Conservation (phyloP, 352 stramenopile genomes). For the Phytophthora brassicae region DNA sequence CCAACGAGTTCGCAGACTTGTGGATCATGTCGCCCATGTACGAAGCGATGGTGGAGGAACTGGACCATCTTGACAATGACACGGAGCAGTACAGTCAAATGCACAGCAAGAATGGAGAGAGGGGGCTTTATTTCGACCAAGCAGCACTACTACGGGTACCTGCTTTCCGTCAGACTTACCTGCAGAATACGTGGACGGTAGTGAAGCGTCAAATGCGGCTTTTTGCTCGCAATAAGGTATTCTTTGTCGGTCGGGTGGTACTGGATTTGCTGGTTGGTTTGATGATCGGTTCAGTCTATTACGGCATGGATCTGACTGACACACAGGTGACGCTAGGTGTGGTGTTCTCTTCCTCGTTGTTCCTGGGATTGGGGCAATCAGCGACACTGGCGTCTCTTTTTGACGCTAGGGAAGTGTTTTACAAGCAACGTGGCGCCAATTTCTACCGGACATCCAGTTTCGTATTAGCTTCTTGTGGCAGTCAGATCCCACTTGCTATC, state of each 20-base stretch:
- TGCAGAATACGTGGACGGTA: conserved; percentile 38
- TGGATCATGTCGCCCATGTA: conserved; percentile 51
- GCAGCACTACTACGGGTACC: conserved; percentile 43
- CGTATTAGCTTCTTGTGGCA: conserved; percentile 46
- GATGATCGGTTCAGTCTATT: conserved; percentile 46
- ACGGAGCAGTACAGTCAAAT: conserved; percentile 21
- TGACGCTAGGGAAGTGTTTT: conserved; percentile 63
- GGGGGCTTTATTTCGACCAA: conserved; percentile 33
- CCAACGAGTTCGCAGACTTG: conserved; percentile 43
- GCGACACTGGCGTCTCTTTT: conserved; percentile 63
- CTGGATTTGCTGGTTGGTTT: conserved; percentile 40
- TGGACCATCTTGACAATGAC: conserved; percentile 33
- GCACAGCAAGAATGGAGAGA: conserved; percentile 24
- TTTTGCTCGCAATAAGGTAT: conserved; percentile 39
- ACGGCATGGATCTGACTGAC: conserved; percentile 35
- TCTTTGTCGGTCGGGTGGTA: conserved; percentile 36
- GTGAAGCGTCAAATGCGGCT: conserved; percentile 42
- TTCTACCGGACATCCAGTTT: conserved; percentile 84
- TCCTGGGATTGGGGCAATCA: conserved; percentile 71
- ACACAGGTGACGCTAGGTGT: conserved; percentile 54
- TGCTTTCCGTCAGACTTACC: conserved; percentile 39
- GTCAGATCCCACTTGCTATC: conserved; percentile 43
- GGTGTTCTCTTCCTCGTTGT: conserved; percentile 79
- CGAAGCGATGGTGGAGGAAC: conserved; percentile 38
- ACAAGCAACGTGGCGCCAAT: conserved; percentile 85